Percentiles rank a stretch among this genome's conserved stretches.
phyloP scores from a whole-genome alignment of 192 early-diverging fungal genomes.

The Linnemannia elongata region DNA sequence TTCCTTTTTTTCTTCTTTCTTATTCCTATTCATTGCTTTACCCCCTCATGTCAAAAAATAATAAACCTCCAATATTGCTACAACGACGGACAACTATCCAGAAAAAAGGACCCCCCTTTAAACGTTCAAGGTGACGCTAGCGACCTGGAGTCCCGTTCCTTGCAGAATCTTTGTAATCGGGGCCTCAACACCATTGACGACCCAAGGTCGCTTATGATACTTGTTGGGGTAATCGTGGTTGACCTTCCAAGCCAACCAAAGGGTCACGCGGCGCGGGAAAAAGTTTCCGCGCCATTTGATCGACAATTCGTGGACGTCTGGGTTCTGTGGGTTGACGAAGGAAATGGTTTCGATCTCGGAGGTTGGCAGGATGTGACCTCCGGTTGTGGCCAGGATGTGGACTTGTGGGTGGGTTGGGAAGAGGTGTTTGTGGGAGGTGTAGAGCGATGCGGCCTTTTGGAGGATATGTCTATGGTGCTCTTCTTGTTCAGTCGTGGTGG shows the following conservation, averaged over 20 bases:
- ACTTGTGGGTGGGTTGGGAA: neutral
- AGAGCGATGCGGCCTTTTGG: neutral
- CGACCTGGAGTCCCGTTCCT: slow-evolving; percentile 12
- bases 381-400: slow-evolving; percentile 18
- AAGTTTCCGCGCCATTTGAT: slow-evolving; percentile 18
- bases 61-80: neutral
- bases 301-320: neutral
- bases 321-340: neutral
- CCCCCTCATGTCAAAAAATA: too few species aligned
- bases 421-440: slow-evolving; percentile 1
- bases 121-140: slow-evolving; percentile 13
- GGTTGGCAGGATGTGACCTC: slow-evolving; percentile 32
- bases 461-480: neutral
- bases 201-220: neutral
- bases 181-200: neutral
- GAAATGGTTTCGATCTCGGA: slow-evolving; percentile 25
- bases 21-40: neutral
- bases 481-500: neutral
- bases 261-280: slow-evolving; percentile 9
- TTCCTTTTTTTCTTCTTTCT: neutral
- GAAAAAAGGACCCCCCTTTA: neutral
- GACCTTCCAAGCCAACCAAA: slow-evolving; percentile 42
- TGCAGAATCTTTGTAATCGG: neutral
- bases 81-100: neutral
- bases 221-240: neutral